phyloP scores from a whole-genome alignment of 2,329 filamentous ascomycete species.

The Sporothrix sp. region DNA sequence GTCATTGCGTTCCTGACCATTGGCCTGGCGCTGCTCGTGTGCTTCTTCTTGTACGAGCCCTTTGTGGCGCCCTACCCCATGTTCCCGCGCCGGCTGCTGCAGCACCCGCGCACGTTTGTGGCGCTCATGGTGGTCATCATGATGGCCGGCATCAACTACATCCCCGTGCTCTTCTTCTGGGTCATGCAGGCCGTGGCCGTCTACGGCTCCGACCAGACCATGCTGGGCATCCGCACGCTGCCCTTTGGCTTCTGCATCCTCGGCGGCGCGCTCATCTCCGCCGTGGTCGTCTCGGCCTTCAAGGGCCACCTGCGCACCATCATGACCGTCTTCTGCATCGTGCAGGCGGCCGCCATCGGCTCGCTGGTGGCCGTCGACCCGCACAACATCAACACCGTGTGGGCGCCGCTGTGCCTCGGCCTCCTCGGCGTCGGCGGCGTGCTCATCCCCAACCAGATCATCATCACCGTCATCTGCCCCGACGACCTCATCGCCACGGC shows the following conservation, averaged over 20 bases:
- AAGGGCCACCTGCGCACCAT: constrained; percentile 1
- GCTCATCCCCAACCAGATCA: constrained; percentile 7
- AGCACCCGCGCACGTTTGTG: neutral
- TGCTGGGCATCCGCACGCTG: constrained; percentile 3
- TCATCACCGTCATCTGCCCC: constrained; percentile 2
- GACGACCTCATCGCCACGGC: constrained; percentile 2
- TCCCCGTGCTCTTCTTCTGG: constrained; percentile 5
- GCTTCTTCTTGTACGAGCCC: neutral
- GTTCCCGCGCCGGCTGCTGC: neutral
- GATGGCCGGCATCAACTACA: constrained; percentile 7
- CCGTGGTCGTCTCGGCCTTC: neutral
- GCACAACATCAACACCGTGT: neutral
- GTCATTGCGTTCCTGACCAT: constrained; percentile 8
- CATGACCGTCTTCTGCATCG: constrained; percentile 1
- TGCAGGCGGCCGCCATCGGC: constrained; percentile 1
- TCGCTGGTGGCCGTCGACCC: neutral
- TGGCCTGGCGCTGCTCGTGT: neutral
- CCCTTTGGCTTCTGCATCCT: constrained; percentile 1
- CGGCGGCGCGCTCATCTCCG: neutral
- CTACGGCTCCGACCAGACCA: neutral
- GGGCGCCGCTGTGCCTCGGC: neutral
- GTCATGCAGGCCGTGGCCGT: constrained; percentile 3
- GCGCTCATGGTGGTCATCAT: constrained; percentile 3
- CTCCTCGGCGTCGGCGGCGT: neutral
- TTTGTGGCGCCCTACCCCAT: neutral